These are phyloP conservation scores for Sarcomyxa edulis DNA, from an alignment of 768 basidiomycete species.

Conservation along the genomic window DNA sequence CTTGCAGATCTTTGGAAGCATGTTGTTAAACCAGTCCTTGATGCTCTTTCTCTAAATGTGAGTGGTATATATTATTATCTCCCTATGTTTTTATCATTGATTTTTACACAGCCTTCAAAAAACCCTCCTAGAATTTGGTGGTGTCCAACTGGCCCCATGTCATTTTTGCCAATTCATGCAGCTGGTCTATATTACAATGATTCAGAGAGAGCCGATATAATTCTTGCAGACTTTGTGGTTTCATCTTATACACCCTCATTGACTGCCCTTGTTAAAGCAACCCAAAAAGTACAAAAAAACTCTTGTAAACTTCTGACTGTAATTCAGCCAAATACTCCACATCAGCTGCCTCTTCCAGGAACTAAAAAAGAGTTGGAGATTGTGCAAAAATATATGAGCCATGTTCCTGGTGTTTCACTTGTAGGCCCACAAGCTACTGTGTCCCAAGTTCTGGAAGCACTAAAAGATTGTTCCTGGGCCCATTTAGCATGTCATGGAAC, in stretches of 20 bases:
- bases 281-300: background rate
- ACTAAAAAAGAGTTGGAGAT: constrained; percentile 7
- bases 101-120: background rate
- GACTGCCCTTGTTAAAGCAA: background rate
- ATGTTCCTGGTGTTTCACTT: no score
- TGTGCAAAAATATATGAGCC: background rate
- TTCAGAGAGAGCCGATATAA: constrained; percentile 2
- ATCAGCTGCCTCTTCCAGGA: constrained; percentile 7
- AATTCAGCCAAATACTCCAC: constrained; percentile 8
- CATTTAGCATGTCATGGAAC: constrained; percentile 36
- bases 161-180: constrained; percentile 1
- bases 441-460: constrained; percentile 4
- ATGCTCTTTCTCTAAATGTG: no score
- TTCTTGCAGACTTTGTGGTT: no score
- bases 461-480: constrained; percentile 13
- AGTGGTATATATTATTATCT: constrained; percentile 8
- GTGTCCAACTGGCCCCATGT: constrained; percentile 11
- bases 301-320: constrained; percentile 7
- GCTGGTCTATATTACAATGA: no score
- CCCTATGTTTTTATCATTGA: constrained; percentile 1
- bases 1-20: no score
- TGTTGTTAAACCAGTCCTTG: no score
- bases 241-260: constrained; percentile 13
- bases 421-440: constrained; percentile 8
- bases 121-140: constrained; percentile 11